Percentiles rank a stretch among this genome's conserved stretches.
Conservation (phyloP, 1,284 basidiomycete species). For the Pholiota adiposa region DNA sequence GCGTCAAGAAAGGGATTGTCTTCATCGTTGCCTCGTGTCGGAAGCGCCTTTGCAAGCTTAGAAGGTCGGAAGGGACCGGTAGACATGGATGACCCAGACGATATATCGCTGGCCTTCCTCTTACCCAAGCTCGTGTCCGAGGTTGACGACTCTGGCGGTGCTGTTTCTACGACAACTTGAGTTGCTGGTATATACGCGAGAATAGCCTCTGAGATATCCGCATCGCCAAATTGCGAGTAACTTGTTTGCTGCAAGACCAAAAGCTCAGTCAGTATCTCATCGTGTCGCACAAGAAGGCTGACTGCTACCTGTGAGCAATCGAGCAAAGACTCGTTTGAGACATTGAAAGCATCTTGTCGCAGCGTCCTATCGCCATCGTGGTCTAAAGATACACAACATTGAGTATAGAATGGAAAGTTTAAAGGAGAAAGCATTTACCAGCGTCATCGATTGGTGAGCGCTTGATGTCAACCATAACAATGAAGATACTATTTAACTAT, state of each 20-base stretch:
- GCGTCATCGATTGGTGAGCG: background rate
- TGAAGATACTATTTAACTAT: background rate
- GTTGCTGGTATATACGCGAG: conserved; percentile 5
- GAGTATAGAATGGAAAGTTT: background rate
- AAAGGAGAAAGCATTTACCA: background rate
- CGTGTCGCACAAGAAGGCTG: background rate
- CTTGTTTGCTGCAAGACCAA: conserved; percentile 15
- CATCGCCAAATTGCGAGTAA: conserved; percentile 23
- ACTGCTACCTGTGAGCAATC: conserved; percentile 19
- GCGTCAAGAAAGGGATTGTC: conserved; percentile 17
- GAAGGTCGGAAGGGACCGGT: conserved; percentile 16
- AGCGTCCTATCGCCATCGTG: conserved; percentile 1
- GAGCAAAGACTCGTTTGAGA: conserved; percentile 13
- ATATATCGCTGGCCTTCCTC: conserved; percentile 26
- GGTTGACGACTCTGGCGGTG: conserved; percentile 17
- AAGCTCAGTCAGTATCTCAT: conserved; percentile 1
- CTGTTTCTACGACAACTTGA: conserved; percentile 5
- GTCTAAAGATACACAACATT: background rate
- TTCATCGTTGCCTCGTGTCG: conserved; percentile 15
- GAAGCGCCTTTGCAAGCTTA: conserved; percentile 19
- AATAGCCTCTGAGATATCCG: conserved; percentile 21
- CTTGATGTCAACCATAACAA: background rate
- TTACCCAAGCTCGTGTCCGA: conserved; percentile 28
- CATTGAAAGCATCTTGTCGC: background rate
- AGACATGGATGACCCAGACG: conserved; percentile 10